Percentiles rank a stretch among this genome's conserved stretches.
phyloP scores from a whole-genome alignment of 768 basidiomycete species.

The Nidula microcarpa region DNA sequence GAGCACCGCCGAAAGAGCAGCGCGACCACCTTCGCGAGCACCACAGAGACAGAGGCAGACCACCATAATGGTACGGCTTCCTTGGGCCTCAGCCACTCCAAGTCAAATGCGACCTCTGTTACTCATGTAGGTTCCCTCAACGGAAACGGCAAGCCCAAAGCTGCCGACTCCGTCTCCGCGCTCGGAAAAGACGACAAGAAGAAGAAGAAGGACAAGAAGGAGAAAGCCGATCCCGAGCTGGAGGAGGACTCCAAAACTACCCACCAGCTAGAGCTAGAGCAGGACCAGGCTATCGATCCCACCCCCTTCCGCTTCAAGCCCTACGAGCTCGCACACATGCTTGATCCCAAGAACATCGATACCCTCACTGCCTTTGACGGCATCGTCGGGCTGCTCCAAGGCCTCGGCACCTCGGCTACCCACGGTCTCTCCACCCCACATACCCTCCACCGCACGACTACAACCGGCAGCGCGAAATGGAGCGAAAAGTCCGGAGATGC shows the following conservation, averaged over 20 bases:
- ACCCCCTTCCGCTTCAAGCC: slow-evolving; percentile 76
- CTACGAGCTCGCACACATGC: slow-evolving; percentile 71
- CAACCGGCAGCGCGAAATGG: neutral
- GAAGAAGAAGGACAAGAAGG: slow-evolving; percentile 20
- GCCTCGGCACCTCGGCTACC: slow-evolving; percentile 66
- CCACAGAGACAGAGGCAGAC: slow-evolving; percentile 52
- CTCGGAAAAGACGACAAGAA: slow-evolving; percentile 12
- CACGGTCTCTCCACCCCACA: slow-evolving; percentile 37
- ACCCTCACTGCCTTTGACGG: slow-evolving; percentile 72
- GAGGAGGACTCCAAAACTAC: slow-evolving; percentile 22
- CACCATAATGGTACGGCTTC: slow-evolving; percentile 12
- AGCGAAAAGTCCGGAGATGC: slow-evolving; percentile 12
- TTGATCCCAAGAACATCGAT: slow-evolving; percentile 85
- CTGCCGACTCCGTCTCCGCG: slow-evolving; percentile 13
- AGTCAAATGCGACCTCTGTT: slow-evolving; percentile 30
- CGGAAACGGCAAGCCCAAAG: slow-evolving; percentile 15
- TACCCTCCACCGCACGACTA: neutral
- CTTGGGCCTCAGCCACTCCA: slow-evolving; percentile 30
- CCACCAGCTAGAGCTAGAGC: slow-evolving; percentile 31
- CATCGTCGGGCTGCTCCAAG: slow-evolving; percentile 54
- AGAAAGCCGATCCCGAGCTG: slow-evolving; percentile 12
- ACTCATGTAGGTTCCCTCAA: slow-evolving; percentile 24
- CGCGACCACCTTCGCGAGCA: slow-evolving; percentile 49
- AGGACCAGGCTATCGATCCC: slow-evolving; percentile 46
- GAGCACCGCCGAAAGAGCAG: slow-evolving; percentile 55